phyloP scores from a whole-genome alignment of 352 stramenopile species.

The Sclerospora graminicola region DNA sequence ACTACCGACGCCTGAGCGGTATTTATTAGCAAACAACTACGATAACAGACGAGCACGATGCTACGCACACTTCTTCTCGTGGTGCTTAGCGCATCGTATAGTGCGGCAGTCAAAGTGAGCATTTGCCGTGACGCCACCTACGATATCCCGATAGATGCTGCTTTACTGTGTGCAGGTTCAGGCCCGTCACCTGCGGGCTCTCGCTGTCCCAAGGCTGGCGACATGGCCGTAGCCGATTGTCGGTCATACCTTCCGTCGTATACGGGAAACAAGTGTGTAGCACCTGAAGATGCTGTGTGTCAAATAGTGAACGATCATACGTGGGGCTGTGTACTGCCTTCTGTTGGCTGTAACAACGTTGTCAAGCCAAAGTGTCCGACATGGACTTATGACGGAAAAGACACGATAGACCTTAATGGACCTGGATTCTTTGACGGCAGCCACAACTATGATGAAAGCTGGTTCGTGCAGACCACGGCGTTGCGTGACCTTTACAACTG shows the following conservation, averaged over 20 bases:
- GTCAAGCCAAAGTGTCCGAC: conserved; percentile 14
- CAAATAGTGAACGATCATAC: conserved; percentile 19
- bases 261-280: conserved; percentile 14
- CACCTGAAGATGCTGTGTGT: conserved; percentile 30
- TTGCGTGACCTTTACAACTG: conserved; percentile 26
- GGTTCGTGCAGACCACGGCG: conserved; percentile 24
- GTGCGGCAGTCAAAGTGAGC: conserved; percentile 21
- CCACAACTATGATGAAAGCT: conserved; percentile 22
- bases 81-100: background rate
- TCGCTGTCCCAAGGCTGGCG: conserved; percentile 23
- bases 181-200: conserved; percentile 18
- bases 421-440: conserved; percentile 20
- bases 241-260: conserved; percentile 30
- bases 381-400: conserved; percentile 21
- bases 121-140: conserved; percentile 41
- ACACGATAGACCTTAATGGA: conserved; percentile 16
- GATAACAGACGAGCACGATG: conserved; percentile 2
- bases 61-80: conserved; percentile 6
- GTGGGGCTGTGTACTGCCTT: conserved; percentile 37
- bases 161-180: conserved; percentile 24
- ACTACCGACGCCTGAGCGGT: background rate
- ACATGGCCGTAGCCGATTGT: conserved; percentile 26
- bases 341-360: conserved; percentile 18
- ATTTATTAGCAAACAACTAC: background rate
- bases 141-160: conserved; percentile 13